Percentiles rank a stretch among this genome's conserved stretches.
Conservation (phyloP, 2,329 filamentous ascomycete genomes). For the Fusarium marasasianum region DNA sequence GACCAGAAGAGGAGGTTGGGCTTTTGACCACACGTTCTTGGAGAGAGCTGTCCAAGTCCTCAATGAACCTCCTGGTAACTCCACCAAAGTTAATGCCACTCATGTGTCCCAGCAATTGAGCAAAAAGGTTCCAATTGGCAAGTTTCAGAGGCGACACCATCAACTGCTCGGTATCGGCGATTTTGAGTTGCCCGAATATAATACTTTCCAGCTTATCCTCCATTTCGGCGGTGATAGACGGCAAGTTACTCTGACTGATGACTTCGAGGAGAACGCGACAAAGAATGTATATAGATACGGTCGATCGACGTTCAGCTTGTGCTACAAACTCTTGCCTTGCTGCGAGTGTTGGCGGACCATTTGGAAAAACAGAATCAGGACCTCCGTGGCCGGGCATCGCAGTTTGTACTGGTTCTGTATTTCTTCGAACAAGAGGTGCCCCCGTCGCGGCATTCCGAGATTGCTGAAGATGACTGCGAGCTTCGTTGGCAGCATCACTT, state of each 20-base stretch:
- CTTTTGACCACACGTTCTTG: conserved; percentile 79
- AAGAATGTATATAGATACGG: conserved; percentile 94
- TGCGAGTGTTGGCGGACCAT: conserved; percentile 52
- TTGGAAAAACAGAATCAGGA: conserved; percentile 45
- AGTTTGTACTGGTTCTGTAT: conserved; percentile 75
- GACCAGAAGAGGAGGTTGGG: conserved; percentile 62
- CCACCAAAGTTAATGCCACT: conserved; percentile 89
- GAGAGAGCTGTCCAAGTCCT: conserved; percentile 81
- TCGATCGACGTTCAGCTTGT: conserved; percentile 87
- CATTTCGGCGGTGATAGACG: conserved; percentile 87
- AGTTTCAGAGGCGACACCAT: conserved; percentile 82
- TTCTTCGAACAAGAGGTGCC: conserved; percentile 70
- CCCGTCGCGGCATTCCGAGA: conserved; percentile 54
- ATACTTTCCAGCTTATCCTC: conserved; percentile 94
- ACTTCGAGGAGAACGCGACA: conserved; percentile 95
- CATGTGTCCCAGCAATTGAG: conserved; percentile 94
- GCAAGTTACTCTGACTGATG: conserved; percentile 86
- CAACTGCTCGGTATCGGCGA: conserved; percentile 84
- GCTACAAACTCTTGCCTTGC: conserved; percentile 76
- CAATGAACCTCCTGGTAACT: conserved; percentile 83
- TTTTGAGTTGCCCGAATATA: conserved; percentile 94
- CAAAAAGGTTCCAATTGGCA: conserved; percentile 96
- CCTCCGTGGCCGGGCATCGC: conserved; percentile 39
- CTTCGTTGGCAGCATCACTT: conserved; percentile 84
- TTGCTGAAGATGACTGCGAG: conserved; percentile 67